These are phyloP conservation scores for Bryoerythrophyllum caledonicum DNA, from an alignment of 225 moss, liverwort and hornwort species.

Conservation along the genomic window DNA sequence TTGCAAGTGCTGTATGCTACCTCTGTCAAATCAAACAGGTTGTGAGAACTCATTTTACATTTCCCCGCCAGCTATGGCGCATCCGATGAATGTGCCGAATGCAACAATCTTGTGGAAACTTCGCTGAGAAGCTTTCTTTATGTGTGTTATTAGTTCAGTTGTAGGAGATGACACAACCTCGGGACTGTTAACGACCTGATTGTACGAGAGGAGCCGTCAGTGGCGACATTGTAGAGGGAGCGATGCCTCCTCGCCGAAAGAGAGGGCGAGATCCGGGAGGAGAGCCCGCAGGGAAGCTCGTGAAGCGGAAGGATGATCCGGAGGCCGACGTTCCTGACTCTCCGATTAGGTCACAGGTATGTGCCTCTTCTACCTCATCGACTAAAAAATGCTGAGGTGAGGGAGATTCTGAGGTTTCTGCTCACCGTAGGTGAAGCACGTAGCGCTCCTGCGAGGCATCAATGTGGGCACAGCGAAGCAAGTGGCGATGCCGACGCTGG, in stretches of 20 bases:
- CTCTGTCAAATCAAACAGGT: no score
- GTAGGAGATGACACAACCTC: no score
- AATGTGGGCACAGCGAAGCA: conserved; percentile 49
- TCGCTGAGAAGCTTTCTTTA: conserved; percentile 13
- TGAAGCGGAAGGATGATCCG: conserved; percentile 30
- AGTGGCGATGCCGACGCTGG: conserved; percentile 38
- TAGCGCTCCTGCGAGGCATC: conserved; percentile 52
- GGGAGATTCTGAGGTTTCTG: neutral
- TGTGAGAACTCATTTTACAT: neutral
- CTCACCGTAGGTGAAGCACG: conserved; percentile 32
- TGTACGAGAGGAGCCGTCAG: neutral
- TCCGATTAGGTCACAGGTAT: conserved; percentile 18
- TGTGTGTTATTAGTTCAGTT: no score
- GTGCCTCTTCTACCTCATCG: neutral
- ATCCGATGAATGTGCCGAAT: neutral
- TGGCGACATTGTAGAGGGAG: neutral
- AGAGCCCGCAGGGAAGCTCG: neutral
- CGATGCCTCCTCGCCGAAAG: conserved; percentile 45
- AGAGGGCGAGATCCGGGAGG: conserved; percentile 26
- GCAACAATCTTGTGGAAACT: neutral
- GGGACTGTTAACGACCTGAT: neutral
- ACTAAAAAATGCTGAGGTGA: neutral
- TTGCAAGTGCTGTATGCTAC: no score
- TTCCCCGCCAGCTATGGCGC: neutral
- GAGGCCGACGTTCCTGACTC: neutral